Conservation (phyloP, 345 rosid species). For the Euphorbia lathyris region DNA sequence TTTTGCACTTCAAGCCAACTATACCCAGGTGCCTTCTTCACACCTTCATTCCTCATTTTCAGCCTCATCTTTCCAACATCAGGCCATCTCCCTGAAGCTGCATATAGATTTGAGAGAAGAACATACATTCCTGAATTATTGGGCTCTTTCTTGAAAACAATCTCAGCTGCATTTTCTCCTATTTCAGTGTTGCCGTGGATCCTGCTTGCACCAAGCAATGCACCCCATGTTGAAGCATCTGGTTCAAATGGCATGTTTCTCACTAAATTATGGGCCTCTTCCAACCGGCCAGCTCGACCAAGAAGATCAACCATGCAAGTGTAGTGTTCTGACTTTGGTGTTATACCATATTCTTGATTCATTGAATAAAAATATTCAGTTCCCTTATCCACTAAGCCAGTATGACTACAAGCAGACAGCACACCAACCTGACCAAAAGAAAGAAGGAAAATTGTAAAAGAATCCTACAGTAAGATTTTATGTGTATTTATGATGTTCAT, state of each 20-base stretch:
- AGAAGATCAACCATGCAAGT: slow-evolving; percentile 79
- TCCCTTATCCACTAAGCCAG: slow-evolving; percentile 59
- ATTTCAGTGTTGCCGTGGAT: slow-evolving; percentile 56
- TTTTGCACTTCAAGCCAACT: slow-evolving; percentile 73
- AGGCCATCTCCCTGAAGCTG: slow-evolving; percentile 61
- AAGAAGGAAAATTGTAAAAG: slow-evolving; percentile 8
- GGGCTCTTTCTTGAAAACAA: slow-evolving; percentile 61
- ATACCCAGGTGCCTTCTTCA: slow-evolving; percentile 59
- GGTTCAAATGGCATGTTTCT: slow-evolving; percentile 60
- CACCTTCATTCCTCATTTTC: slow-evolving; percentile 59
- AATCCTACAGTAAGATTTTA: not conserved
- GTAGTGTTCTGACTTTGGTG: slow-evolving; percentile 53
- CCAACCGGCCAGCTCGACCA: slow-evolving; percentile 64
- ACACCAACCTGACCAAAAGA: slow-evolving; percentile 47
- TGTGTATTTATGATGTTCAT: not conserved
- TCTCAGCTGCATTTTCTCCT: slow-evolving; percentile 61
- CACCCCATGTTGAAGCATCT: slow-evolving; percentile 77
- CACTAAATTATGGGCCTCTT: slow-evolving; percentile 57
- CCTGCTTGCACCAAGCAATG: slow-evolving; percentile 76
- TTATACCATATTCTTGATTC: slow-evolving; percentile 50
- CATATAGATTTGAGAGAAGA: slow-evolving; percentile 67
- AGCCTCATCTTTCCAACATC: slow-evolving; percentile 59
- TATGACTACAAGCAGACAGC: slow-evolving; percentile 67
- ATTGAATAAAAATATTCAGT: slow-evolving; percentile 47
- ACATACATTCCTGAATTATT: slow-evolving; percentile 71